Conservation (phyloP, 2,329 filamentous ascomycete genomes). For the Westerdykella ornata region DNA sequence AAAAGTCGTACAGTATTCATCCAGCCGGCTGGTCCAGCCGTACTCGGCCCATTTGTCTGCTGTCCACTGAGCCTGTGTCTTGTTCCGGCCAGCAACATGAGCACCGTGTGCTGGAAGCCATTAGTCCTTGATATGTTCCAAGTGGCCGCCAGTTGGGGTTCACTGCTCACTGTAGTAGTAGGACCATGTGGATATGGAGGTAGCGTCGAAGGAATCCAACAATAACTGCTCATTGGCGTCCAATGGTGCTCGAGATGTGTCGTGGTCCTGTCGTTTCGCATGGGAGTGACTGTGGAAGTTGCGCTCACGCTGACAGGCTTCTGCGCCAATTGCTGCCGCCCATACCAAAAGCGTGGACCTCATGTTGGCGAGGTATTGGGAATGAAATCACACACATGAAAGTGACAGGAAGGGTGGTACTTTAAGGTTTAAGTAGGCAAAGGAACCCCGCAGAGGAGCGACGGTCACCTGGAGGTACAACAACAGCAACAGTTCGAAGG, state of each 20-base stretch:
- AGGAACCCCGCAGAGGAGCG: not conserved
- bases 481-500: not conserved
- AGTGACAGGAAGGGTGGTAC: not conserved
- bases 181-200: slow-evolving; percentile 34
- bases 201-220: slow-evolving; percentile 38
- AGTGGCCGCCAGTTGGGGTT: not conserved
- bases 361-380: slow-evolving; percentile 15
- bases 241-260: slow-evolving; percentile 29
- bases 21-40: slow-evolving; percentile 33
- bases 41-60: slow-evolving; percentile 33
- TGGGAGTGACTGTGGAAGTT: slow-evolving; percentile 16
- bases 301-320: slow-evolving; percentile 32
- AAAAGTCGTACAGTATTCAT: slow-evolving; percentile 29
- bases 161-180: slow-evolving; percentile 36
- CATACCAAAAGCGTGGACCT: slow-evolving; percentile 16
- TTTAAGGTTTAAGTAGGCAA: slow-evolving; percentile 12
- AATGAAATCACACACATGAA: slow-evolving; percentile 3
- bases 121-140: slow-evolving; percentile 8
- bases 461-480: too few relatives aligned
- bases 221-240: slow-evolving; percentile 36
- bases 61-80: slow-evolving; percentile 38
- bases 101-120: slow-evolving; percentile 23
- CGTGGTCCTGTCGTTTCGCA: slow-evolving; percentile 23
- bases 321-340: slow-evolving; percentile 25
- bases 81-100: slow-evolving; percentile 30